Base-by-base conservation (phyloP, 805 yeast genomes). In the Candida sakaeoensis region DNA sequence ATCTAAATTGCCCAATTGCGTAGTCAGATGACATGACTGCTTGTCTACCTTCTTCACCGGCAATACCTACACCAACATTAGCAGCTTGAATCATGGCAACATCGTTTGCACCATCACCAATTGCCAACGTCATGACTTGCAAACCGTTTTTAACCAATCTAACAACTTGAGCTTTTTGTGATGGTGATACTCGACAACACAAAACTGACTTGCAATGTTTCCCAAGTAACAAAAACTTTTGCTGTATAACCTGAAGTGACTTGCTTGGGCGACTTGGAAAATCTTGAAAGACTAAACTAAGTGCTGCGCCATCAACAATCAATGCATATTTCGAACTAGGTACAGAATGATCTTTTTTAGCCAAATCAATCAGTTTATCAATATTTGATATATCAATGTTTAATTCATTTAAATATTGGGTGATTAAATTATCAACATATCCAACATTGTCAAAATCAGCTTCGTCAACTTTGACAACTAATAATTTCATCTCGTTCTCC, bases 21-120 rank as follows among this genome's bases (percentile, higher is more conserved):
- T 82, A 85, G 64, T 85, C 95, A 0, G 90, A 79, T 1, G 88
- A 78, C 95, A 85, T 85, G 8, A 81, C 93, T 1, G 95, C 95
- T 54, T 84, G 90, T 38, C 93, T 65, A 44, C 95, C 95, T 63
- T 85, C 95, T 51, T 83, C 86, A 48, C 95, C 95, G 5, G 89
- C 91, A 53, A 85, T 84, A 47, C 95, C 95, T 27, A 85, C 82
- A 42, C 95, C 95, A 24, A 85, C 79, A 56, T 85, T 82, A 4
- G 95, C 91, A 24, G 86, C 84, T 53, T 84, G 91, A 46, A 85
- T 85, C 95, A 85, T 85, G 7, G 93, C 85, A 36, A 85, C 93
- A 58, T 85, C 95, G 54, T 85, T 85, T 18, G 93, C 86, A 47
- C 95, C 95, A 56, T 85, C 95, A 23, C 95, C 95, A 55, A 85